These are phyloP conservation scores for Cryptococcus amylolentus DNA, from an alignment of 1,284 basidiomycete genomes.

Conservation along the genomic window DNA sequence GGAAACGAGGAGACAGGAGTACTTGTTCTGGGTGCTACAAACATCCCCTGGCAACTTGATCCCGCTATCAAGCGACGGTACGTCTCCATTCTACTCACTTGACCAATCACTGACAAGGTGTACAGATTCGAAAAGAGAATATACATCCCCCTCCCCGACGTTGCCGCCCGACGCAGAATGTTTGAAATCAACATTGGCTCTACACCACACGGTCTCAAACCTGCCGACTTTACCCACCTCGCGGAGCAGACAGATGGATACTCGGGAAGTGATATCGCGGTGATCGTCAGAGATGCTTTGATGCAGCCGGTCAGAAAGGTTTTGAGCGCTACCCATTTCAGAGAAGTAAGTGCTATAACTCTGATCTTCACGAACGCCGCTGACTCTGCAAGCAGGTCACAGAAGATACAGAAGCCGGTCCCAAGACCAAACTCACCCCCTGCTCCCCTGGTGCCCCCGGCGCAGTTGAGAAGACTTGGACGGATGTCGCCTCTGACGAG, in stretches of 20 bases:
- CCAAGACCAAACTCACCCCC: slow-evolving; percentile 70
- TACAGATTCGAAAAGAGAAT: slow-evolving; percentile 93
- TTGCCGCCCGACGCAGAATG: slow-evolving; percentile 90
- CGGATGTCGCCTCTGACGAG: slow-evolving; percentile 86
- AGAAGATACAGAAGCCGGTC: slow-evolving; percentile 48
- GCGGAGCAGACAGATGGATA: slow-evolving; percentile 91
- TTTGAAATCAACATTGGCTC: slow-evolving; percentile 94
- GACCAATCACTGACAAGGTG: background rate
- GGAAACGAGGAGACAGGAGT: slow-evolving; percentile 97
- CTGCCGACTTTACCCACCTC: slow-evolving; percentile 75
- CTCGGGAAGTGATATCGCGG: slow-evolving; percentile 92
- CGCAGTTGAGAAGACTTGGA: slow-evolving; percentile 88
- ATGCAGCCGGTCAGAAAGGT: slow-evolving; percentile 99
- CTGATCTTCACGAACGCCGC: background rate
- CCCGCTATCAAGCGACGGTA: slow-evolving; percentile 94
- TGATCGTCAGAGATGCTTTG: slow-evolving; percentile 91
- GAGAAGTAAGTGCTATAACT: slow-evolving; percentile 51
- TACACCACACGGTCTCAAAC: slow-evolving; percentile 79
- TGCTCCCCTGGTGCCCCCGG: slow-evolving; percentile 90
- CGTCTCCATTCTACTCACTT: slow-evolving; percentile 24
- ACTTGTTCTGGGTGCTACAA: slow-evolving; percentile 96
- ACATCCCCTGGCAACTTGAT: slow-evolving; percentile 96
- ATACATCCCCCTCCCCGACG: slow-evolving; percentile 93
- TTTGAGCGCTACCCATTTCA: slow-evolving; percentile 93
- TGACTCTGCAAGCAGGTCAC: slow-evolving; percentile 37